Conservation (phyloP, 1,139 yeast genomes). For the Yamadazyma dendronema region DNA sequence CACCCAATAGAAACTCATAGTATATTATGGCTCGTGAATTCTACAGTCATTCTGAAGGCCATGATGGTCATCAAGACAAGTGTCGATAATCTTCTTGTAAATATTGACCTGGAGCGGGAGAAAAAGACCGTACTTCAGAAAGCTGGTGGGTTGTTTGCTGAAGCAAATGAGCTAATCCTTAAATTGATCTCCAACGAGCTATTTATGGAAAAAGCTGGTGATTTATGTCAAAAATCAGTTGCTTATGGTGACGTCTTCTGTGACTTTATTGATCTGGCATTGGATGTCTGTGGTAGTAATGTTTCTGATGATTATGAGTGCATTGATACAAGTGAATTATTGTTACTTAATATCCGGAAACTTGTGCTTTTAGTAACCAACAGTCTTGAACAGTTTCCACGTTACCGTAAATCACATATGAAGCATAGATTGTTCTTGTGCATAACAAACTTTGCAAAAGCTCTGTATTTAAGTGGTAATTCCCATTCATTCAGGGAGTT, state of each 20-base stretch:
- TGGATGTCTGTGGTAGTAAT: background rate
- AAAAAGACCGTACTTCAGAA: background rate
- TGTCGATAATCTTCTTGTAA: background rate
- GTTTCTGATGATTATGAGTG: constrained; percentile 5
- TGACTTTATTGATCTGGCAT: background rate
- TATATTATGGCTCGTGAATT: background rate
- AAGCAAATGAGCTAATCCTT: constrained; percentile 3
- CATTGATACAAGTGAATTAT: constrained; percentile 1
- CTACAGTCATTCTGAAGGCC: background rate
- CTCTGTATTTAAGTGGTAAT: constrained; percentile 24
- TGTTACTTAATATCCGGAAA: background rate
- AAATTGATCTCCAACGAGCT: background rate
- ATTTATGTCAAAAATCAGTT: background rate
- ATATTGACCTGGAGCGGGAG: background rate
- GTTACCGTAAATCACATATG: background rate
- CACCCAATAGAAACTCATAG: background rate
- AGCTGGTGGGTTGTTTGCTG: constrained; percentile 3
- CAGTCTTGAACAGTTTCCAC: background rate
- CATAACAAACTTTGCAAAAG: constrained; percentile 20
- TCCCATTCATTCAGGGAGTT: constrained; percentile 19
- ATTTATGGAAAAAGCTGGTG: background rate
- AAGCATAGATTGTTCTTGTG: background rate
- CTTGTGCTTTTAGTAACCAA: background rate
- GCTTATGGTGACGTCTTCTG: background rate
- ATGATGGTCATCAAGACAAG: background rate